These are phyloP conservation scores for Oryza glumipatula DNA, from an alignment of 176 grass and related monocot species.

Conservation along the genomic window DNA sequence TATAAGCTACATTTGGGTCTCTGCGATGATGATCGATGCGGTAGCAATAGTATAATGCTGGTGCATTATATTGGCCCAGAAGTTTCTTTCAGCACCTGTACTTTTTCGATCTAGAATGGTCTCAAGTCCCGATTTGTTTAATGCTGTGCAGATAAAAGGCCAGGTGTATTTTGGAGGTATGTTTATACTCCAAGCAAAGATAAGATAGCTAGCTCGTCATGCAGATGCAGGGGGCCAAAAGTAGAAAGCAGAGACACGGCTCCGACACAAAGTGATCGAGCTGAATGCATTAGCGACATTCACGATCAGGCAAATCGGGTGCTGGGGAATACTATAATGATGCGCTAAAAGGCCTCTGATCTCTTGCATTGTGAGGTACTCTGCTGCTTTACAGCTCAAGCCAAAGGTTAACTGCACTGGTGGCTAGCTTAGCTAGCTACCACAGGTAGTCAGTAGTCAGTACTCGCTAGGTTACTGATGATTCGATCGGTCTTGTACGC, in stretches of 20 bases:
- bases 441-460: neutral
- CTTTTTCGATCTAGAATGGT: slow-evolving; percentile 40
- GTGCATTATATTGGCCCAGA: neutral
- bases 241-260: slow-evolving; percentile 53
- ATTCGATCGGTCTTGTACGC: neutral
- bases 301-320: slow-evolving; percentile 26
- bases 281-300: slow-evolving; percentile 11
- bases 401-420: slow-evolving; percentile 18
- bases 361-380: slow-evolving; percentile 5
- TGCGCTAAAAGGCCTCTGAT: slow-evolving; percentile 6
- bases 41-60: neutral
- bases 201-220: neutral
- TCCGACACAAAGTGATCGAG: slow-evolving; percentile 1
- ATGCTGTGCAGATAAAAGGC: neutral
- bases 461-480: slow-evolving; percentile 13
- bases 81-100: slow-evolving; percentile 13
- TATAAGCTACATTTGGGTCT: neutral
- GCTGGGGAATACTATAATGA: slow-evolving; percentile 16
- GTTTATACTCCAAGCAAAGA: slow-evolving; percentile 54
- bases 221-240: slow-evolving; percentile 25
- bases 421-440: neutral
- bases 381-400: slow-evolving; percentile 27
- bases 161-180: slow-evolving; percentile 35
- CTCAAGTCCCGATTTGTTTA: neutral
- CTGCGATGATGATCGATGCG: neutral